Base-by-base conservation (phyloP, 1,139 yeast genomes). In the Candida anutae region DNA sequence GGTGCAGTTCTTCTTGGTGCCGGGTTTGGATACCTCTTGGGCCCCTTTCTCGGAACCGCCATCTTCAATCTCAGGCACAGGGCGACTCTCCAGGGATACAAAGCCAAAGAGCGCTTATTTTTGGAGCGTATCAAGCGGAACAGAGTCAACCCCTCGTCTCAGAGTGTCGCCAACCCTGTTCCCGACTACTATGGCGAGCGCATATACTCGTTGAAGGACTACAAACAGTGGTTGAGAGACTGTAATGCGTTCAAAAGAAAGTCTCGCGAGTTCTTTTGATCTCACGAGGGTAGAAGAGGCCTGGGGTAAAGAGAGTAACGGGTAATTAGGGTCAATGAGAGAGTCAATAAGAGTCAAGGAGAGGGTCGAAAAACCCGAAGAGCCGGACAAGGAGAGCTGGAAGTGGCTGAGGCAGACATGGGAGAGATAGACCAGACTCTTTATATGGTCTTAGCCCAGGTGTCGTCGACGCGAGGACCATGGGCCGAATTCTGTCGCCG, bases 121-220 rank as follows among this genome's bases (percentile, higher is more conserved):
- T 65, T 88, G 50, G 69, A 72, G 38, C 90, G 76, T 48, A 72
- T 90, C 39, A 74, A 73, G 44, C 62, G 63, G 35, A 81, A 85
- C 55, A 69, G 98, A 44, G 96, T 88, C 23, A 95, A 90, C 55
- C 95, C 98, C 9, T 72, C 88, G n/a, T 77, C 84, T 30, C 95
- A 87, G 58, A 77, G 88, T 46, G 79, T 85, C 56, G 74, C 90
- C 36, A 90, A 90, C 56, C 98, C 97, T 8, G 94, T 90, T 24
- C 96, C 97, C 13, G 98, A 90, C 54, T 93, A 87, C 58, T 90
- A 90, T 50, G 98, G 98, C 19, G 98, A 90, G 58, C 83, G 84
- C 56, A 88, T 90, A 38, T 85, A 87, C 34, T 80, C 94, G 24
- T 59, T 88, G 50, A 74, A 76, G 45, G 90, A 77, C 42, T 90